phyloP scores from a whole-genome alignment of 2,329 filamentous ascomycete species.

The Ceratocystis huliohia region DNA sequence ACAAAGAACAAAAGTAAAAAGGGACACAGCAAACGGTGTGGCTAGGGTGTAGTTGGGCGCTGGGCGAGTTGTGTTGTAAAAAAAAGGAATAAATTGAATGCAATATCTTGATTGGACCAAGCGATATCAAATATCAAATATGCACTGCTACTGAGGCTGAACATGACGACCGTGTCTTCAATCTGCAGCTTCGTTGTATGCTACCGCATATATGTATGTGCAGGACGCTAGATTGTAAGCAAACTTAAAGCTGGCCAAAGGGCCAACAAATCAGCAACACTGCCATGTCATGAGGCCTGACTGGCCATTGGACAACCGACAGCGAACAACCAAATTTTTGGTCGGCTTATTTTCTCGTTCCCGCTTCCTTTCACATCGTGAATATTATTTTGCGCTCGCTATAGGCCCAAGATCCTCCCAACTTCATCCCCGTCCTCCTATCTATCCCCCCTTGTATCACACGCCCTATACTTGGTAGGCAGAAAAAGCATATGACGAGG shows the following conservation, averaged over 20 bases:
- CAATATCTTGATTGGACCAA: not conserved
- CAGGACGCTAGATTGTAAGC: not conserved
- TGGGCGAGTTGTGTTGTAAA: not conserved
- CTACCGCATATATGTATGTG: not conserved
- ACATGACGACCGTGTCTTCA: not conserved
- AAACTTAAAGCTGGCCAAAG: constrained; percentile 2
- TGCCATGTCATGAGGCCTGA: not conserved
- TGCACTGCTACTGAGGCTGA: not conserved
- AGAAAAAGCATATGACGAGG: too few species aligned
- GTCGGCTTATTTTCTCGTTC: not conserved
- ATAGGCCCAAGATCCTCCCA: not conserved
- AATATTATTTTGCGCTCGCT: not conserved
- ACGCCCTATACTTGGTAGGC: not conserved
- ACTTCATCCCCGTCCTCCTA: not conserved
- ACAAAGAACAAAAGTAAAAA: too few species aligned
- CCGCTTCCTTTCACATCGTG: not conserved
- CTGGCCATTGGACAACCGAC: too few species aligned
- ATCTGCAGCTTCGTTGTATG: constrained; percentile 3
- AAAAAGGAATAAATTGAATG: not conserved
- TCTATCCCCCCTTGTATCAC: not conserved
- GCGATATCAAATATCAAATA: not conserved
- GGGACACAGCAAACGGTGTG: too few species aligned
- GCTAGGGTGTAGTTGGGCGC: not conserved
- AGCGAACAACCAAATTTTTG: too few species aligned
- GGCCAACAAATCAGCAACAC: not conserved